phyloP scores from a whole-genome alignment of 2,329 filamentous ascomycete genomes.

The Aureobasidium sp. region DNA sequence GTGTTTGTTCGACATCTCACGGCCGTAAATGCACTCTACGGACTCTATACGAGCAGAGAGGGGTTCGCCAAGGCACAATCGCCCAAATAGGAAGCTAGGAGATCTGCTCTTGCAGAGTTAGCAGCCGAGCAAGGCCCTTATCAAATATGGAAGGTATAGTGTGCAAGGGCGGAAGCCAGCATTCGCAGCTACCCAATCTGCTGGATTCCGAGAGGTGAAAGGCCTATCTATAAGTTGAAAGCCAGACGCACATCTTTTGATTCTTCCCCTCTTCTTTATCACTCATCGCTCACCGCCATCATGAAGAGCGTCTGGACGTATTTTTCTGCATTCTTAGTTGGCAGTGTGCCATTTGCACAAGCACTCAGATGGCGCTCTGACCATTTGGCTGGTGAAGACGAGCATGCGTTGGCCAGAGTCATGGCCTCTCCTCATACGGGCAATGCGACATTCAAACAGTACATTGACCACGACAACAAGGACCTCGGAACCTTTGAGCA shows the following conservation, averaged over 20 bases:
- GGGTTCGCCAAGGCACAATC: neutral
- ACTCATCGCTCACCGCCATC: neutral
- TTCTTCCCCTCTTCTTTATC: neutral
- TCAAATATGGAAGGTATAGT: neutral
- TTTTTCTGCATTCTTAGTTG: conserved; percentile 6
- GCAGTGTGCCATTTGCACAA: neutral
- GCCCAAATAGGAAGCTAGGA: conserved; percentile 5
- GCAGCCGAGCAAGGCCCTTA: neutral
- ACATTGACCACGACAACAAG: conserved; percentile 53
- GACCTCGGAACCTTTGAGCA: conserved; percentile 50
- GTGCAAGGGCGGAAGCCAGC: neutral
- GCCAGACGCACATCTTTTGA: neutral
- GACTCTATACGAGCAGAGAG: conserved; percentile 4
- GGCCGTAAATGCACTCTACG: conserved; percentile 1
- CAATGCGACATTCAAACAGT: conserved; percentile 44
- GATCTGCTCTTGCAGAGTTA: neutral
- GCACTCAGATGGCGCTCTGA: neutral
- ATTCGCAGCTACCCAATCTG: neutral
- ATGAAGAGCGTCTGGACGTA: conserved; percentile 5
- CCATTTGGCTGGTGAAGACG: neutral
- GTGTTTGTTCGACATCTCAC: neutral
- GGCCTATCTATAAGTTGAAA: neutral
- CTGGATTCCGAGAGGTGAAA: neutral
- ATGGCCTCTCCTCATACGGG: conserved; percentile 2
- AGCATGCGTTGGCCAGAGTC: neutral